phyloP scores from a whole-genome alignment of 768 basidiomycete species.

The Lactarius vividus region DNA sequence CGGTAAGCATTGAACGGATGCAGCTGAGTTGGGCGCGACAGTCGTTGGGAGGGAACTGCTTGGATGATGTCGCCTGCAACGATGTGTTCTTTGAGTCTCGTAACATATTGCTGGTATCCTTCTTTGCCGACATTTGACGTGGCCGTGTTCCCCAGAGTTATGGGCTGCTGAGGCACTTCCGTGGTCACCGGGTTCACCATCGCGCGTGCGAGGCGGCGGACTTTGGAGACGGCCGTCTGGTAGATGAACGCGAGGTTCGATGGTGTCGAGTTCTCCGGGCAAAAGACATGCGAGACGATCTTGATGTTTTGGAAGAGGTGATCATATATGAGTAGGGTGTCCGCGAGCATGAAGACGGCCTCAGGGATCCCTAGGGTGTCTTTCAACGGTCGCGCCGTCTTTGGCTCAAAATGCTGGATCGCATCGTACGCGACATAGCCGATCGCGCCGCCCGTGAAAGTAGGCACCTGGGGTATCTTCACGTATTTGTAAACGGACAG shows the following conservation, averaged over 20 bases:
- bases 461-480: slow-evolving; percentile 86
- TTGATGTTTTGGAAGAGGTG: slow-evolving; percentile 95
- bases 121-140: slow-evolving; percentile 90
- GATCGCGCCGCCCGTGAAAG: slow-evolving; percentile 96
- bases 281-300: slow-evolving; percentile 94
- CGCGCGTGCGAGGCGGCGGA: slow-evolving; percentile 73
- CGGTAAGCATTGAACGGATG: slow-evolving; percentile 99
- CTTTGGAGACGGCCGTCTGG: slow-evolving; percentile 79
- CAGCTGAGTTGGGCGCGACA: slow-evolving; percentile 78
- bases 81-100: slow-evolving; percentile 89
- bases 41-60: slow-evolving; percentile 93
- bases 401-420: slow-evolving; percentile 95
- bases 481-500: slow-evolving; percentile 85
- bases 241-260: slow-evolving; percentile 82
- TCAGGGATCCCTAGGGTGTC: slow-evolving; percentile 90
- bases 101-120: slow-evolving; percentile 91
- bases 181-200: slow-evolving; percentile 52
- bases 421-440: slow-evolving; percentile 98
- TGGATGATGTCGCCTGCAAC: slow-evolving; percentile 98
- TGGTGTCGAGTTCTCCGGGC: slow-evolving; percentile 63
- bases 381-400: slow-evolving; percentile 70
- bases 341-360: slow-evolving; percentile 94
- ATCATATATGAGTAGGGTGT: slow-evolving; percentile 94
- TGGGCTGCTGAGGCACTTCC: slow-evolving; percentile 66
- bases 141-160: slow-evolving; percentile 60